Evolutionary conservation across 768 basidiomycete species (phyloP), one percentile per base, ranked within the genome.

Genomic region (Leucogyrophana mollusca): DNA sequence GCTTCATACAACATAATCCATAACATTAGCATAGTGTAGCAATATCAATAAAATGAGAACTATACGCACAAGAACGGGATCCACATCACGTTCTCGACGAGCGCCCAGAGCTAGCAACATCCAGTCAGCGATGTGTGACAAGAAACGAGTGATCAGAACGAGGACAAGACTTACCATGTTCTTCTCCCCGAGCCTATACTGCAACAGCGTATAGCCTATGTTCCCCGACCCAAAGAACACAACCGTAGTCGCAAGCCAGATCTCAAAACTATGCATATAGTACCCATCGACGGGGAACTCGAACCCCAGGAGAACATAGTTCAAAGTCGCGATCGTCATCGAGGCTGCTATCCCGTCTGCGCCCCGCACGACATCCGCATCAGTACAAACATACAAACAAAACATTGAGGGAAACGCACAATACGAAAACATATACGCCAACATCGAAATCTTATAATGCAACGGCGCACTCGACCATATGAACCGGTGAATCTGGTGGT

Each of bases 391-490:
- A 17, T 24, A 30, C 8, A 23, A 10, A 11, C 20, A 6, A 43
- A 41, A n/a, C n/a, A n/a, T n/a, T n/a, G n/a, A n/a, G 9, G 18
- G 5, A 14, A 3, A 55, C 68, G 25, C 38, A 69, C 68, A 74
- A 50, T 74, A 74, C 21, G 73, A 73, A 57, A 73, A 73, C 69
- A 74, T 71, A 59, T 74, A 87, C 1, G 83, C 76, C 74, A 83
- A 71, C 86, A 87, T 87, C 52, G 72, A 80, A 55, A 87, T 69
- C 68, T 88, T 87, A 73, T 88, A 87, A 56, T 88, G 86, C 3
- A 87, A 71, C 4, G 86, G 86, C 0, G 84, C 84, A 25, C 54
- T 58, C 0, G 81, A 83, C 85, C 85, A 87, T 17, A 86, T 52
- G 70, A 88, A 88, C 23, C 68, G 71, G 27, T 80, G 79, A 7